These are phyloP conservation scores for Petunia axillaris DNA, from an alignment of 257 asterid genomes.

Conservation along the genomic window DNA sequence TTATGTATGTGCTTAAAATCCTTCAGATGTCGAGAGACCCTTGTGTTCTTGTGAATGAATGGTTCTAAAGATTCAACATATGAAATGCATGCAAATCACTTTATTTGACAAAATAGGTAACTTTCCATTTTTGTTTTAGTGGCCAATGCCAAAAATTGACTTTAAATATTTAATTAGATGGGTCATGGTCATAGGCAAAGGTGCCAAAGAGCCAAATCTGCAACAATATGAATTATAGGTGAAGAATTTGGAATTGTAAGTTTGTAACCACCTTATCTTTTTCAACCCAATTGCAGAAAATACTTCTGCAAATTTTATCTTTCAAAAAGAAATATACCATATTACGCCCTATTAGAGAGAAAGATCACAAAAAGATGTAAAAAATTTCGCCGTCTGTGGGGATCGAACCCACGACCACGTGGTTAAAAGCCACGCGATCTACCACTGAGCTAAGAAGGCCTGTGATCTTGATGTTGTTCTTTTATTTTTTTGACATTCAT, in stretches of 20 bases:
- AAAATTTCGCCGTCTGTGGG: conserved; percentile 75
- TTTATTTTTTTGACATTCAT: too few species aligned
- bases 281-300: background rate
- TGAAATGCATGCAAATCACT: background rate
- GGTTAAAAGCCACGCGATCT: conserved; percentile 99
- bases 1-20: background rate
- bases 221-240: background rate
- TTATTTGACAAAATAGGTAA: background rate
- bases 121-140: conserved; percentile 1
- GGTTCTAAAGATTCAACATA: background rate
- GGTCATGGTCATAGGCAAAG: background rate
- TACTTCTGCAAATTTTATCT: too few species aligned
- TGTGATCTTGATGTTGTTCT: too few species aligned
- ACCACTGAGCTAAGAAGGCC: conserved; percentile 77
- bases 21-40: background rate
- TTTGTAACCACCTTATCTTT: too few species aligned
- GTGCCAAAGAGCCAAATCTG: background rate
- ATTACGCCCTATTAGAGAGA: too few species aligned
- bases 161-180: background rate
- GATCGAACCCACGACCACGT: conserved; percentile 97
- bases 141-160: background rate
- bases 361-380: too few species aligned
- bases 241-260: background rate
- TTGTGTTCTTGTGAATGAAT: background rate
- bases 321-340: too few species aligned